Conservation (phyloP, 2,329 filamentous ascomycete species). For the Trichophyton equinum region DNA sequence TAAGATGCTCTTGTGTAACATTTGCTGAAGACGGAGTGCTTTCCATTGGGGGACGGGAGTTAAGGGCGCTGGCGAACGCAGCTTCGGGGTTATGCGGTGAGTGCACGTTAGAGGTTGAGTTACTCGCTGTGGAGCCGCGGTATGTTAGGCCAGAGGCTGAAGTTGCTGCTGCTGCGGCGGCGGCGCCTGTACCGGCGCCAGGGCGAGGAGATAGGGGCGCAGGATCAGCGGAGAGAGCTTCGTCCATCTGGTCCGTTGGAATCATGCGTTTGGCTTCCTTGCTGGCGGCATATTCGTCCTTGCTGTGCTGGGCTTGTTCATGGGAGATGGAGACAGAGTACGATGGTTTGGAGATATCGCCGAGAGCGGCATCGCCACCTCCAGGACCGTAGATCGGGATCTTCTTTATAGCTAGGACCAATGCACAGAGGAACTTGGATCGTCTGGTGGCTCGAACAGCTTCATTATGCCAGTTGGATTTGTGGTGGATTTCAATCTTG, state of each 20-base stretch:
- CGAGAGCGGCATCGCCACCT: constrained; percentile 53
- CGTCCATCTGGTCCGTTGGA: constrained; percentile 31
- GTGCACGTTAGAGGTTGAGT: neutral
- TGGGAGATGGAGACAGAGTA: constrained; percentile 70
- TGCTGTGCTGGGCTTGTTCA: constrained; percentile 50
- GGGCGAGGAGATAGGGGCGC: constrained; percentile 13
- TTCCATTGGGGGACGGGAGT: constrained; percentile 23
- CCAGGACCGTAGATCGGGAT: constrained; percentile 76
- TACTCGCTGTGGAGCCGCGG: neutral
- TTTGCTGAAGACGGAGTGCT: constrained; percentile 19
- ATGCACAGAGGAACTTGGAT: constrained; percentile 93
- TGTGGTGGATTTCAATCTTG: constrained; percentile 75
- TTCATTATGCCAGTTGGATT: constrained; percentile 87
- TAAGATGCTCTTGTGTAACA: constrained; percentile 20
- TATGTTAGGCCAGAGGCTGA: neutral
- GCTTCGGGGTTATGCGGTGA: constrained; percentile 22
- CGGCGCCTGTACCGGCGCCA: constrained; percentile 23
- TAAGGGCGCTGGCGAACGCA: constrained; percentile 23
- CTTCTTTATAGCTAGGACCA: constrained; percentile 72
- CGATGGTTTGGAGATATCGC: constrained; percentile 54
- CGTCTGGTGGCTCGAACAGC: constrained; percentile 64
- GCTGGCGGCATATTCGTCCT: constrained; percentile 45
- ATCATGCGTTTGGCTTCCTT: constrained; percentile 57
- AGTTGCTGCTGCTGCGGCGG: constrained; percentile 15
- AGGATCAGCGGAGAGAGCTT: constrained; percentile 1